Base-by-base conservation (phyloP, 441 rosid genomes). In the Theobroma grandiflorum region DNA sequence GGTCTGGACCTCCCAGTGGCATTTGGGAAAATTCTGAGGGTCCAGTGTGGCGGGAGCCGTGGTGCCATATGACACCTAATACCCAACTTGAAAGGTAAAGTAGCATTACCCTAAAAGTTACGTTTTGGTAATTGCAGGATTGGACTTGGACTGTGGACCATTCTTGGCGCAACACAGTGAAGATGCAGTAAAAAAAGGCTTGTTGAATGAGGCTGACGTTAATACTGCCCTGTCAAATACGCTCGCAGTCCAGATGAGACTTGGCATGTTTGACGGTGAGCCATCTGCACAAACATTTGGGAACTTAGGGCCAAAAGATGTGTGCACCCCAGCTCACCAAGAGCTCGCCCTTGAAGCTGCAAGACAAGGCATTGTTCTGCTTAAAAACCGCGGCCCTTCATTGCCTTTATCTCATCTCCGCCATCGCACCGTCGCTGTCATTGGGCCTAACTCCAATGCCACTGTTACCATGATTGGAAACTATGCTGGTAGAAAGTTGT, bases 271-370 rank as follows among this genome's bases (percentile, higher is more conserved):
- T 52, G 98, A 95, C 9, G 98, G 99, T 0, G 91, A 90, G 70
- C 92, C 92, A 57, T 84, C 92, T 3, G 52, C 87, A 4, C 94
- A 88, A n/a, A 87, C 88, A 0, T 93, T 88, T 35, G 96, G 95
- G 20, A 80, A 86, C 47, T 82, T 94, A 1, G 98, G 98, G 33
- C 82, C 95, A 0, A 80, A 83, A 20, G 92, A 95, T 10, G 96
- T 91, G 33, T 95, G 99, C 87, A 86, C 95, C 33, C 89, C 87
- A n/a, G 89, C 90, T 50, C 97, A 94, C 84, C 90, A 92, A 63
- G 92, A 91, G 68, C 91, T 95, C 3, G 98, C 99, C 70, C 92
- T 90, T 0, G 98, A 96, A 78, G 99, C 99, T 0, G 98, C 98
- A 3, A 89, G 95, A 79, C 96, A 94, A 86, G 98, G 99, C 82